Percentiles rank a stretch among this genome's conserved stretches.
phyloP scores from a whole-genome alignment of 495 filamentous ascomycete species.

The Sporormia fimetaria region DNA sequence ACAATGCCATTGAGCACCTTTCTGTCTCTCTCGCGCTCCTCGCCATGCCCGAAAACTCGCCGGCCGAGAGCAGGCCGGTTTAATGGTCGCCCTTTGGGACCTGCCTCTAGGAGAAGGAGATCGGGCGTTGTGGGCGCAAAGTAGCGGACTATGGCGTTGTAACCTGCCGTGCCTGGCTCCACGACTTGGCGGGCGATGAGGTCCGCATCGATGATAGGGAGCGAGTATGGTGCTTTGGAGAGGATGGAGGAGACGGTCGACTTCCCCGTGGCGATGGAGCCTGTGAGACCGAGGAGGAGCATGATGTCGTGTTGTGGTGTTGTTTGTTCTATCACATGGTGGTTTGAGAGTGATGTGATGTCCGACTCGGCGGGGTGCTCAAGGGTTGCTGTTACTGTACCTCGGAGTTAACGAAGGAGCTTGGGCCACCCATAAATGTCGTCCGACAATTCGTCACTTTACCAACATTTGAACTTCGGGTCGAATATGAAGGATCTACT shows the following conservation, averaged over 20 bases:
- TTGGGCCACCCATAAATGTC: no score
- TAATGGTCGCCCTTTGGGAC: slow-evolving; percentile 50
- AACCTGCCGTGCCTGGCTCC: slow-evolving; percentile 73
- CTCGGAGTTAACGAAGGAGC: no score
- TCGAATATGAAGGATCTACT: no score
- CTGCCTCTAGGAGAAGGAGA: slow-evolving; percentile 49
- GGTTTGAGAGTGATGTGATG: background rate
- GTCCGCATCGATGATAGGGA: slow-evolving; percentile 95
- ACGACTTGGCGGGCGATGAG: slow-evolving; percentile 81
- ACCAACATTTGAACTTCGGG: no score
- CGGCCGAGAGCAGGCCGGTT: slow-evolving; percentile 78
- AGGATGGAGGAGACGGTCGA: slow-evolving; percentile 85
- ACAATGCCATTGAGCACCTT: slow-evolving; percentile 76
- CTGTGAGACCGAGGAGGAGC: slow-evolving; percentile 92
- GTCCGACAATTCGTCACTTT: background rate
- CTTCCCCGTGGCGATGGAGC: slow-evolving; percentile 96
- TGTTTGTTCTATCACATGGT: background rate
- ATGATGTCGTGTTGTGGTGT: slow-evolving; percentile 44
- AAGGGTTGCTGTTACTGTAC: no score
- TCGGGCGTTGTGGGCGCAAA: slow-evolving; percentile 76
- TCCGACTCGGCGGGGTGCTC: background rate
- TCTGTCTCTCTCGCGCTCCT: slow-evolving; percentile 53
- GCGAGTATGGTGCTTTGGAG: slow-evolving; percentile 61
- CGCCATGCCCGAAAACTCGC: slow-evolving; percentile 67
- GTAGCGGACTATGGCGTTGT: slow-evolving; percentile 64